phyloP scores from a whole-genome alignment of 495 filamentous ascomycete genomes.

The Aspergillus indologenus region DNA sequence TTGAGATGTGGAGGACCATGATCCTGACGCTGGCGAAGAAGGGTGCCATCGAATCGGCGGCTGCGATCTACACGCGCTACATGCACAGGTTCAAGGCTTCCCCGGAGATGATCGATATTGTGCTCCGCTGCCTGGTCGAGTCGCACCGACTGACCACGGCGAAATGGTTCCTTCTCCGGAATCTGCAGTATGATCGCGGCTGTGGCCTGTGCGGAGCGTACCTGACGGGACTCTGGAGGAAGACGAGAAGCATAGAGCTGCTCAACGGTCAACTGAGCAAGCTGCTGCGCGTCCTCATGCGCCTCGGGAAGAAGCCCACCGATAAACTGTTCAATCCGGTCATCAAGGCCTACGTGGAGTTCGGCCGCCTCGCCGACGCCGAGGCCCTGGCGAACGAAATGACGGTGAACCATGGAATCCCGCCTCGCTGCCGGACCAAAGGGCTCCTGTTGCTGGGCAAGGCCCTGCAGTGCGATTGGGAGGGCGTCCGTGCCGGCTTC shows the following conservation, averaged over 20 bases:
- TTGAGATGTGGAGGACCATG: conserved; percentile 39
- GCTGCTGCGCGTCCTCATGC: conserved; percentile 25
- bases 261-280: conserved; percentile 34
- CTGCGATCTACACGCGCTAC: conserved; percentile 33
- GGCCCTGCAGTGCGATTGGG: conserved; percentile 42
- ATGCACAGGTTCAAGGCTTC: conserved; percentile 28
- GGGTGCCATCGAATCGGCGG: conserved; percentile 39
- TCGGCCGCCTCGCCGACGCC: conserved; percentile 36
- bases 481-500: conserved; percentile 36
- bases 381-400: conserved; percentile 38
- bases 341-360: conserved; percentile 39
- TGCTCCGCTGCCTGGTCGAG: conserved; percentile 41
- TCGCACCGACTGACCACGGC: conserved; percentile 37
- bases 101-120: conserved; percentile 35
- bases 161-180: conserved; percentile 33
- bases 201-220: conserved; percentile 40
- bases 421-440: conserved; percentile 37
- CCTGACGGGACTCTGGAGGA: conserved; percentile 43
- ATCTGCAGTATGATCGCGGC: conserved; percentile 31
- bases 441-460: conserved; percentile 37
- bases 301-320: conserved; percentile 28
- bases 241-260: conserved; percentile 39
- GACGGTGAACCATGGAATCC: conserved; percentile 26
- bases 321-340: conserved; percentile 45
- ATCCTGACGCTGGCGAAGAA: conserved; percentile 41